These are phyloP conservation scores for rapeseed (Brassica napus) DNA, from an alignment of 345 rosid species.

Conservation along the genomic window DNA sequence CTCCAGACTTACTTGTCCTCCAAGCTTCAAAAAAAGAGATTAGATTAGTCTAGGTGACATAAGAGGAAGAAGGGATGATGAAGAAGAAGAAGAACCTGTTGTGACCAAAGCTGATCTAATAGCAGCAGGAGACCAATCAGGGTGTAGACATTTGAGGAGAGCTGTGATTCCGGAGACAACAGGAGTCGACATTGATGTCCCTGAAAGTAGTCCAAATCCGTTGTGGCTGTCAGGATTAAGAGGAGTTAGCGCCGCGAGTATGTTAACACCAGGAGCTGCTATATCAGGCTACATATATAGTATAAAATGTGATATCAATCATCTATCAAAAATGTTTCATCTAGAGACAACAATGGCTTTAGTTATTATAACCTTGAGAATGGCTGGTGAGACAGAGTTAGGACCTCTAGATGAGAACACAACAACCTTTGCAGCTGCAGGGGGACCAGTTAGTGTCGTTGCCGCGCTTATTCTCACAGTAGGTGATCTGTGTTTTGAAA, in stretches of 20 bases:
- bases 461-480: conserved; percentile 40
- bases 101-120: conserved; percentile 52
- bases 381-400: conserved; percentile 52
- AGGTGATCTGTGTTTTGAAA: conserved; percentile 17
- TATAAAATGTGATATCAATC: neutral
- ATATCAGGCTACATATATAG: conserved; percentile 45
- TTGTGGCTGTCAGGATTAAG: neutral
- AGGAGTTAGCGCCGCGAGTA: conserved; percentile 39
- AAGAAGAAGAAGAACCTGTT: conserved; percentile 38
- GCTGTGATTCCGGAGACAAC: conserved; percentile 45
- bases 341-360: conserved; percentile 2
- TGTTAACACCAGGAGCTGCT: conserved; percentile 46
- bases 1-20: conserved; percentile 42
- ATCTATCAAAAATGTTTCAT: neutral
- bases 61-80: neutral
- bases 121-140: conserved; percentile 52
- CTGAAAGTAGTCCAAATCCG: conserved; percentile 27
- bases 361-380: conserved; percentile 51
- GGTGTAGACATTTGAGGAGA: conserved; percentile 41
- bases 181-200: conserved; percentile 54
- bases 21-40: conserved; percentile 26
- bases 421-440: conserved; percentile 39
- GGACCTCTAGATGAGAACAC: conserved; percentile 54
- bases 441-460: conserved; percentile 37
- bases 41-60: neutral